Percentiles rank a stretch among this genome's conserved stretches.
phyloP scores from a whole-genome alignment of 306 rosid genomes.

The Prunus mume region DNA sequence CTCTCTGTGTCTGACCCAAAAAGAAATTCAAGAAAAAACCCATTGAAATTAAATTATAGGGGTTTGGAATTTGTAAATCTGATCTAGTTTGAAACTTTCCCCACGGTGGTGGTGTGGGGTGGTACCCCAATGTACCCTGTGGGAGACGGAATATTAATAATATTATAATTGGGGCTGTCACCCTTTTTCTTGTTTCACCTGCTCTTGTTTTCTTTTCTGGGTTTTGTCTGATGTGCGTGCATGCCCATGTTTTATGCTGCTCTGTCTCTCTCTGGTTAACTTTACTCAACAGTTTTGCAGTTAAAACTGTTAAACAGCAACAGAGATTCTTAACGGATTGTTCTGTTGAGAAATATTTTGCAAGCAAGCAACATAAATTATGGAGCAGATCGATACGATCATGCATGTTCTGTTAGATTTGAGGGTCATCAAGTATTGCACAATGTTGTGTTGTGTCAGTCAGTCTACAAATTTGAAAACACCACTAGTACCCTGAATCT shows the following conservation, averaged over 20 bases:
- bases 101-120: slow-evolving; percentile 33
- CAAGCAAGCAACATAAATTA: not conserved
- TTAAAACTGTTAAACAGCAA: slow-evolving; percentile 36
- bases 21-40: slow-evolving; percentile 6
- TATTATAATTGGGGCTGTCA: slow-evolving; percentile 4
- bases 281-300: slow-evolving; percentile 24
- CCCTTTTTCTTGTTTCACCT: not conserved
- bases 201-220: slow-evolving; percentile 24
- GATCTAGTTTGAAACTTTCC: slow-evolving; percentile 22
- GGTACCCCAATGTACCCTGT: slow-evolving; percentile 38
- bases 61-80: slow-evolving; percentile 41
- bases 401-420: too few species aligned
- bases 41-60: slow-evolving; percentile 17
- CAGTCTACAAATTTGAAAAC: too few species aligned
- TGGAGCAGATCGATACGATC: too few species aligned
- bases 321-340: slow-evolving; percentile 17
- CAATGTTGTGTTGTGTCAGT: too few species aligned
- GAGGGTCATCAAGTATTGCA: too few species aligned
- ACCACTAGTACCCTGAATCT: too few species aligned
- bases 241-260: not conserved
- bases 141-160: slow-evolving; percentile 36
- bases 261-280: slow-evolving; percentile 11
- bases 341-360: slow-evolving; percentile 2
- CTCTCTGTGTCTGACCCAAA: slow-evolving; percentile 33
- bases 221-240: slow-evolving; percentile 28